Conservation (phyloP, 768 basidiomycete species). For the Tulasnella sp. region DNA sequence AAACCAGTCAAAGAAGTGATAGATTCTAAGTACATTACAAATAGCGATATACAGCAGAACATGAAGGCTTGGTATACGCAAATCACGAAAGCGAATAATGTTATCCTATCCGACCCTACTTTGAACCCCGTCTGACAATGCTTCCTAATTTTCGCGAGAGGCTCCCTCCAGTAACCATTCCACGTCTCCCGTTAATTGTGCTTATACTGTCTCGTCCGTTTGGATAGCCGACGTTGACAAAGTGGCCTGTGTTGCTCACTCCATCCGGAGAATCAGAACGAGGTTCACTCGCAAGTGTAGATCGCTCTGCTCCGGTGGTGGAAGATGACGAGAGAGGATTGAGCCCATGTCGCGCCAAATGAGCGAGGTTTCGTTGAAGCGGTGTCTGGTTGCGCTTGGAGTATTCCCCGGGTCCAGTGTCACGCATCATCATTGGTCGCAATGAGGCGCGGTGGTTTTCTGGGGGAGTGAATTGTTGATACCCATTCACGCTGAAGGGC, state of each 20-base stretch:
- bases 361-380: slow-evolving; percentile 70
- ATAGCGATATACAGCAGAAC: neutral
- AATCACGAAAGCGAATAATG: neutral
- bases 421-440: neutral
- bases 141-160: slow-evolving; percentile 9
- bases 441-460: neutral
- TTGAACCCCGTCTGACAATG: slow-evolving; percentile 1
- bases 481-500: neutral
- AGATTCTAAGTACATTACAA: neutral
- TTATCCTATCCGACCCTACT: neutral
- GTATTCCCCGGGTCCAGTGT: neutral
- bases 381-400: slow-evolving; percentile 37
- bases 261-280: slow-evolving; percentile 18
- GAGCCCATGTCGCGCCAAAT: slow-evolving; percentile 75
- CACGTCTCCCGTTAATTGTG: neutral
- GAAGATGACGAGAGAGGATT: slow-evolving; percentile 73
- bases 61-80: neutral
- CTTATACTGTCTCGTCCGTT: neutral
- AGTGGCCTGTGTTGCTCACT: neutral
- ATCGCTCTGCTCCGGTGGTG: slow-evolving; percentile 37
- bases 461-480: neutral
- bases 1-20: slow-evolving; percentile 36
- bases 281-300: slow-evolving; percentile 14
- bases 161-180: neutral
- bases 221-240: neutral